A percentile compares a stretch with the other conserved stretches of the same genome.
Evolutionary conservation across 2,329 filamentous ascomycete species (phyloP).

Genomic region (Elsinoe ampelina): DNA sequence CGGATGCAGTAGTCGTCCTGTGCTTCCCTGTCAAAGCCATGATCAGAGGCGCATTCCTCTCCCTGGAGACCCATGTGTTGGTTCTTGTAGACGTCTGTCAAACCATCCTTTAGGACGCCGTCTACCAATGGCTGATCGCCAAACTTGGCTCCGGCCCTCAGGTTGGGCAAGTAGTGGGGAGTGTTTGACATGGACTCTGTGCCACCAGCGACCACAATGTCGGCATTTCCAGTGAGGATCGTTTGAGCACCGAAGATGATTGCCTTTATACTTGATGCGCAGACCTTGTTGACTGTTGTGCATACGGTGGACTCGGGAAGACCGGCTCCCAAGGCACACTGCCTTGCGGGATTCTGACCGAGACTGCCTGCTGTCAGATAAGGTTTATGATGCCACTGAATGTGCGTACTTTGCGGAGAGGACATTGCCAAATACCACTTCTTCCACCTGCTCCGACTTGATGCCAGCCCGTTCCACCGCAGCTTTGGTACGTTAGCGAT

Average conservation of each 20-base stretch:
- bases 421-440: constrained; percentile 98
- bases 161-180: constrained; percentile 85
- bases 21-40: constrained; percentile 69
- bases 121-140: constrained; percentile 84
- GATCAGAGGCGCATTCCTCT: constrained; percentile 83
- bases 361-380: constrained; percentile 48
- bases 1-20: constrained; percentile 96
- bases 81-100: constrained; percentile 90
- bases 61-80: constrained; percentile 93
- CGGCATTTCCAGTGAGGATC: constrained; percentile 91
- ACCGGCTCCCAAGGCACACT: constrained; percentile 84
- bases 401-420: constrained; percentile 76
- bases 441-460: constrained; percentile 82
- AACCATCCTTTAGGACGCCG: constrained; percentile 85
- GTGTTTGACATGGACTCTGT: constrained; percentile 98
- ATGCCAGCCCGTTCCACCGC: constrained; percentile 81
- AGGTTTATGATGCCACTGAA: constrained; percentile 14
- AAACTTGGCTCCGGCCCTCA: constrained; percentile 86
- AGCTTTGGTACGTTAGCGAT: constrained; percentile 34
- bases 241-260: constrained; percentile 92
- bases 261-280: constrained; percentile 88
- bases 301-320: constrained; percentile 69
- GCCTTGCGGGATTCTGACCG: constrained; percentile 90
- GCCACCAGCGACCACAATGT: constrained; percentile 86
- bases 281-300: constrained; percentile 98